These are phyloP conservation scores for Mycena alexandri DNA, from an alignment of 768 basidiomycete species.

Conservation along the genomic window DNA sequence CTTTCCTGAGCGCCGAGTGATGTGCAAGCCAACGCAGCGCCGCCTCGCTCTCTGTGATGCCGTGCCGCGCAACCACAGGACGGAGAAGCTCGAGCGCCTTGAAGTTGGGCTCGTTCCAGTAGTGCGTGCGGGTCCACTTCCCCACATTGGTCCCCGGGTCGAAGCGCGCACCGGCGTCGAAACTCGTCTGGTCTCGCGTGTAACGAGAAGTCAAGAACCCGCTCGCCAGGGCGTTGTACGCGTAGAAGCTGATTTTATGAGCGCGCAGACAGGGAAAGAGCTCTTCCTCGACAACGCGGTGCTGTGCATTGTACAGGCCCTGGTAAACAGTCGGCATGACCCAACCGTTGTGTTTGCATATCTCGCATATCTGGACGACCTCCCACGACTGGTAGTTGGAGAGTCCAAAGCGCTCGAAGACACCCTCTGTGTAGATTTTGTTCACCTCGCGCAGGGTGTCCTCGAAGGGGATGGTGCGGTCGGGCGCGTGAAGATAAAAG, in stretches of 20 bases:
- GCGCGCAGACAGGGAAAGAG: slow-evolving; percentile 53
- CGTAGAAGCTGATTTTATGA: slow-evolving; percentile 55
- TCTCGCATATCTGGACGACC: slow-evolving; percentile 36
- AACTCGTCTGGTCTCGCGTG: slow-evolving; percentile 36
- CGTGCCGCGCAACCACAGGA: slow-evolving; percentile 51
- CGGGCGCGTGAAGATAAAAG: slow-evolving; percentile 62
- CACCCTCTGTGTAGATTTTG: slow-evolving; percentile 55
- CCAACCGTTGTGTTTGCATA: slow-evolving; percentile 59
- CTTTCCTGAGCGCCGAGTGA: slow-evolving; percentile 56
- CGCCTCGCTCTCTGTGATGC: slow-evolving; percentile 57
- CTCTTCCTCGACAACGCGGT: slow-evolving; percentile 38
- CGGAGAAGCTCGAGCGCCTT: slow-evolving; percentile 19
- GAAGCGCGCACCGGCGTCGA: slow-evolving; percentile 47
- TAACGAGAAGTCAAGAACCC: slow-evolving; percentile 59
- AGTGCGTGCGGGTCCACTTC: not conserved
- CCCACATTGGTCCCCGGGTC: slow-evolving; percentile 48
- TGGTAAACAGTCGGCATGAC: slow-evolving; percentile 61
- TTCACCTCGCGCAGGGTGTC: slow-evolving; percentile 57
- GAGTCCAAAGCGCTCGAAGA: slow-evolving; percentile 60
- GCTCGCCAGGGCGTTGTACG: slow-evolving; percentile 60
- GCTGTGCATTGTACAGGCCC: slow-evolving; percentile 44
- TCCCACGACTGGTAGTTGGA: slow-evolving; percentile 64
- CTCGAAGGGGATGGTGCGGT: slow-evolving; percentile 59
- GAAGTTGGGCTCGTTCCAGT: slow-evolving; percentile 21
- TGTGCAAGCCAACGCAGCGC: slow-evolving; percentile 65